Percentiles rank a stretch among this genome's conserved stretches.
phyloP scores from a whole-genome alignment of 148 eudicot species.

The Vaccinium corymbosum region DNA sequence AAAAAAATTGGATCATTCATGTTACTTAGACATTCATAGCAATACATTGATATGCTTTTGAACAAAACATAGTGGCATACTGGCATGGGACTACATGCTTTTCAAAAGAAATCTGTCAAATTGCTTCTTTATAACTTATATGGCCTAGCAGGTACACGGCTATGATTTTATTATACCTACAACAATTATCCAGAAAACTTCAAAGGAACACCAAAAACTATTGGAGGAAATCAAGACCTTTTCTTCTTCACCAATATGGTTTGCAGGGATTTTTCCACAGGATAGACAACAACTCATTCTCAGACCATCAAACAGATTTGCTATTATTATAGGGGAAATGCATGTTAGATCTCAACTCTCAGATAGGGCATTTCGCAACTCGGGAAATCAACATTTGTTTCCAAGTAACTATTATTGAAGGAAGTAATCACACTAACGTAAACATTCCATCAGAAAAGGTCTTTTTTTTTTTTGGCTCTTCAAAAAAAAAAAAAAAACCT shows the following conservation, averaged over 20 bases:
- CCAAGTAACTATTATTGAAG: neutral
- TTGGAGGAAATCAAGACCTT: neutral
- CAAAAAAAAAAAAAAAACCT: too few relatives aligned
- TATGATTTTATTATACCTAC: neutral
- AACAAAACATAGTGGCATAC: neutral
- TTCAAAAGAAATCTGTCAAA: neutral
- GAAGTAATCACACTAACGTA: neutral
- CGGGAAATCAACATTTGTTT: neutral
- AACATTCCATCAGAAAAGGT: too few relatives aligned
- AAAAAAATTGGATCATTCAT: slow-evolving; percentile 8
- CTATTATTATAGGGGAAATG: neutral
- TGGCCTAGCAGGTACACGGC: neutral
- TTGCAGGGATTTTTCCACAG: neutral
- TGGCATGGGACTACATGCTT: neutral
- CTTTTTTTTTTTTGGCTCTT: too few relatives aligned
- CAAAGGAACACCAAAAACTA: neutral
- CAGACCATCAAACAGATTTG: neutral
- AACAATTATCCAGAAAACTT: neutral
- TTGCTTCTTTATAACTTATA: neutral
- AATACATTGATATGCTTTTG: neutral
- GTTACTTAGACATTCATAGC: neutral
- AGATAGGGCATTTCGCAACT: neutral
- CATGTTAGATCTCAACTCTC: neutral
- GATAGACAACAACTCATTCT: neutral
- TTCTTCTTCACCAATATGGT: neutral